Conservation (phyloP, 2,329 filamentous ascomycete species). For the Colletotrichum tabaci region DNA sequence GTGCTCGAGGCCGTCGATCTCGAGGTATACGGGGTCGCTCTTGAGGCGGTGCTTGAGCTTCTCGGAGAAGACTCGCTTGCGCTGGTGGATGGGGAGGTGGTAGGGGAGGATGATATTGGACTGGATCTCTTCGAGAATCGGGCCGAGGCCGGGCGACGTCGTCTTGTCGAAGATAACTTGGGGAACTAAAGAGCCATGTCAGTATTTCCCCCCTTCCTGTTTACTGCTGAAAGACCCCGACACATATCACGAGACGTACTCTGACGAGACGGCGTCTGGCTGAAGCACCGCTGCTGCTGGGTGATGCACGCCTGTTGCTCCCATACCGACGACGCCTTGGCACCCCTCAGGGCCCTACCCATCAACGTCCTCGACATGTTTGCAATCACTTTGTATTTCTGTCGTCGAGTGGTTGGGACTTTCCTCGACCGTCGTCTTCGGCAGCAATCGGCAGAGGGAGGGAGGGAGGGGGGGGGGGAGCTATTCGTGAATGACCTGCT, state of each 20-base stretch:
- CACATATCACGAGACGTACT: constrained; percentile 24
- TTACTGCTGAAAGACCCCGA: background rate
- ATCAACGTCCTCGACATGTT: constrained; percentile 39
- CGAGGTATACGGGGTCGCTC: constrained; percentile 69
- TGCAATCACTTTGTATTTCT: background rate
- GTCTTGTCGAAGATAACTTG: constrained; percentile 65
- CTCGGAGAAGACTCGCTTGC: constrained; percentile 65
- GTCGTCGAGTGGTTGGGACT: constrained; percentile 5
- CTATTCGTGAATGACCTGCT: constrained; percentile 7
- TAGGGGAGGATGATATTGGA: constrained; percentile 73
- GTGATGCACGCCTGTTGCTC: constrained; percentile 38
- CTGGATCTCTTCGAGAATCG: constrained; percentile 67
- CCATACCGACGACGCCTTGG: constrained; percentile 33
- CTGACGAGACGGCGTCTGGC: constrained; percentile 34
- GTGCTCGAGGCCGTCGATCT: constrained; percentile 70
- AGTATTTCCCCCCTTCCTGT: background rate
- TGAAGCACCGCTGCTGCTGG: constrained; percentile 42
- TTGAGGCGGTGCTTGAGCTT: constrained; percentile 65
- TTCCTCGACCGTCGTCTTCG: constrained; percentile 16
- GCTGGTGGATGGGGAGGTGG: constrained; percentile 69
- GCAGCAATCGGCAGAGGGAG: constrained; percentile 19
- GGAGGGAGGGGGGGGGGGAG: background rate
- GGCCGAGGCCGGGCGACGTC: constrained; percentile 68
- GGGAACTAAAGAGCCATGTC: constrained; percentile 12
- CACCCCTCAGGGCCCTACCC: constrained; percentile 40